phyloP scores from a whole-genome alignment of 78 protist species.

The Cavenderia fasciculata region DNA sequence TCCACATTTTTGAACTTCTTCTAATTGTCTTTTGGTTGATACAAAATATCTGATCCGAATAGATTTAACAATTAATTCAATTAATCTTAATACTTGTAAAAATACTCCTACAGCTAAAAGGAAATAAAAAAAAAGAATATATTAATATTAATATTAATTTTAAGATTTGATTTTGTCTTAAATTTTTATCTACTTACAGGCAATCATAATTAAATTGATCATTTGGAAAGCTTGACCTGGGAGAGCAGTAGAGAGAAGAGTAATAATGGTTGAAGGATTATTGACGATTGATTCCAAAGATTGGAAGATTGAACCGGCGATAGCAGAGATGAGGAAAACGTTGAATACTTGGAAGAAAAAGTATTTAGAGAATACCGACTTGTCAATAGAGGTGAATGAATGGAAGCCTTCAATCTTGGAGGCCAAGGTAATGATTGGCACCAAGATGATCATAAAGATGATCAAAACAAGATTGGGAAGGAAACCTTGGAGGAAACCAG shows the following conservation, averaged over 20 bases:
- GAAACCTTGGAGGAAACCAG: slow-evolving; percentile 81
- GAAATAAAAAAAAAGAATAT: no score
- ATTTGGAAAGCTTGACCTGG: slow-evolving; percentile 62
- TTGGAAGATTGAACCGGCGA: slow-evolving; percentile 82
- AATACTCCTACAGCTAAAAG: slow-evolving; percentile 24
- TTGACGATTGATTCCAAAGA: slow-evolving; percentile 56
- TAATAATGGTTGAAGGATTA: slow-evolving; percentile 21
- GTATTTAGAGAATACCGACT: slow-evolving; percentile 58
- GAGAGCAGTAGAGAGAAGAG: slow-evolving; percentile 41
- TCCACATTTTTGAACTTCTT: background rate
- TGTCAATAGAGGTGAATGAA: slow-evolving; percentile 14
- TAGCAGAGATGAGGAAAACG: slow-evolving; percentile 74
- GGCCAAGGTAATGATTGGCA: slow-evolving; percentile 43
- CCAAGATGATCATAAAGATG: slow-evolving; percentile 65
- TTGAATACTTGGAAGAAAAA: slow-evolving; percentile 72
- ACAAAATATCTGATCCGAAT: slow-evolving; percentile 18
- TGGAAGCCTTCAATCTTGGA: slow-evolving; percentile 23
- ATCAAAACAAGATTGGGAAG: slow-evolving; percentile 57
- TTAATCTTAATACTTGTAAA: background rate
- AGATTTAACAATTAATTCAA: slow-evolving; percentile 1
- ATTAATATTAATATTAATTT: no score
- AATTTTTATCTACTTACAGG: no score
- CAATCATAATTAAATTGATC: slow-evolving; percentile 68
- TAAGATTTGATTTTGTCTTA: no score
- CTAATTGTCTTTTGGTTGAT: slow-evolving; percentile 50